Base-by-base conservation (phyloP, 805 yeast genomes). In the Wickerhamiella hasegawae region DNA sequence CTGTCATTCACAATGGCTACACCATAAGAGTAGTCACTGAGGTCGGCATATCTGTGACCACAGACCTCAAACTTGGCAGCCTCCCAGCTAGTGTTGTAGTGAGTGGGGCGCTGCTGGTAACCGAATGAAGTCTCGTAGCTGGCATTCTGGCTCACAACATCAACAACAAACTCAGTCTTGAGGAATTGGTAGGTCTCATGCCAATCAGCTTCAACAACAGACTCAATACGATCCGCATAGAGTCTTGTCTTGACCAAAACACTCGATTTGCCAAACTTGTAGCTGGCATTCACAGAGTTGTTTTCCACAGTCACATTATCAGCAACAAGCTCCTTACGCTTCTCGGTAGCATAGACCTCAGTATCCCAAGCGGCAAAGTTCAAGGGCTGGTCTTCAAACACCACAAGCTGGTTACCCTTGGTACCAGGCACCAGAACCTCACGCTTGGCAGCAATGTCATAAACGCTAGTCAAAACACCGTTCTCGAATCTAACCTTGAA, bases 341-440 rank as follows among this genome's bases (percentile, higher is more conserved):
- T 83, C 47, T 77, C 82, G 38, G 82, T 67, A 1, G 94, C 80
- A 52, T 71, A 90, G 39, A 84, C 65, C 53, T 87, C 98, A 0
- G 97, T 87, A 53, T 87, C 98, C 98, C 98, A 87, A 1, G 97
- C 97, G 31, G 83, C 94, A 74, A 75, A 87, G 38, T 68, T 76
- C 49, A 82, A 62, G 8, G 98, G 98, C 42, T 82, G 79, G 53
- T 90, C 98, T 44, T 85, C 85, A 48, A 79, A 79, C 38, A 90
- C 51, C 1, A 83, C 73, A 43, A 73, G 73, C 54, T 80, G 93
- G 48, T 84, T 83, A 14, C 85, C 95, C 45, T 73, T 73, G 35
- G 58, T 61, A 4, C 76, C 73, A 1, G 66, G 57, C 40, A 78
- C 82, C 36, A 90, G 62, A 17, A 78, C 68, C 52, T 87, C 92